Base-by-base conservation (phyloP, 2,329 filamentous ascomycete species). In the Neospermospora avenae region DNA sequence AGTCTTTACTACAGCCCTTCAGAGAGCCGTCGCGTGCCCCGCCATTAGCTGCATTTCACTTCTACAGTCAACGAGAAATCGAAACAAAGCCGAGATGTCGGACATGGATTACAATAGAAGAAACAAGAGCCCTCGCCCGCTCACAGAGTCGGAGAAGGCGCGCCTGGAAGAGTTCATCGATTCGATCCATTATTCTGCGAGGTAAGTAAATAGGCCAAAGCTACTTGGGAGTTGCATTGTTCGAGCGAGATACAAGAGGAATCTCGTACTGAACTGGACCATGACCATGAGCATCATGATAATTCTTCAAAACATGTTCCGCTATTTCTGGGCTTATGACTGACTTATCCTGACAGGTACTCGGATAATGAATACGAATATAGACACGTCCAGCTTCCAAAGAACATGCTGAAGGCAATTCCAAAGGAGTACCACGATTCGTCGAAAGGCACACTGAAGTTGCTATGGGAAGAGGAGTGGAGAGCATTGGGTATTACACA, bases 401-500 rank as follows among this genome's bases (percentile, higher is more conserved):
- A 99, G 78, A 88, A 91, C 69, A 99, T 99, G 95, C 86, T 99
- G 66, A 98, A 98, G 78, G 89, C 85, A 42, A 98, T 99, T 68
- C 95, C 95, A 20, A 88, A 93, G 74, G 93, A 97, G 65, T 96
- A 96, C 77, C 93, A 96, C 73, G 93, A 97, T 75, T 83, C 86
- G 54, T 80, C 85, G 55, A 91, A 96, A 77, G 95, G 95, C 63
- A 98, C 93, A 5, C 78, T 99, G 76, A 99, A 98, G 80, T 80
- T 99, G 68, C 79, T 99, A 63, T 97, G 93, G 93, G 95, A 99
- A 76, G 93, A 98, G 67, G 95, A 99, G 78, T 99, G 95, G 95
- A 87, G 95, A 77, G 92, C 89, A 37, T 83, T 99, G 72, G 95
- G 95, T 54, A 99, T 99, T 74, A 99, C 95, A 67, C 93, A 96